These are phyloP conservation scores for Aspergillus niger DNA, from an alignment of 2,329 filamentous ascomycete genomes.

Conservation along the genomic window DNA sequence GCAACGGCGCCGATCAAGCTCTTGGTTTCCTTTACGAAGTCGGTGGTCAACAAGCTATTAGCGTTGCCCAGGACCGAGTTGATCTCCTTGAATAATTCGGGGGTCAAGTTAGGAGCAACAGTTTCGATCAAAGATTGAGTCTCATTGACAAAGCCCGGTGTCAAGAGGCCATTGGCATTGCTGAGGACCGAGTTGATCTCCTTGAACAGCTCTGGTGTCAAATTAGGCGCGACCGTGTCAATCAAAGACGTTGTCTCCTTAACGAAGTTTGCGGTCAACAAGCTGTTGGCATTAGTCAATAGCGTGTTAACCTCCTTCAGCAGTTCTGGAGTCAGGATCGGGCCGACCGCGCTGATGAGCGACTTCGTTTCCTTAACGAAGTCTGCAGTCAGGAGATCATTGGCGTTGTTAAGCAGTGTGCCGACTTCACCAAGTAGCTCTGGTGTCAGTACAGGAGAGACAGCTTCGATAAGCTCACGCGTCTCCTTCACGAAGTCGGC, in stretches of 20 bases:
- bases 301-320: constrained; percentile 22
- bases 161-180: constrained; percentile 34
- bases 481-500: constrained; percentile 30
- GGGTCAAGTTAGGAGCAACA: constrained; percentile 26
- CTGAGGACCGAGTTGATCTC: constrained; percentile 26
- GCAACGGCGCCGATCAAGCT: constrained; percentile 20
- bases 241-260: constrained; percentile 29
- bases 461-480: constrained; percentile 28
- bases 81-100: constrained; percentile 26
- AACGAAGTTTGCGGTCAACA: constrained; percentile 35
- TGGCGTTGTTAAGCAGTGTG: constrained; percentile 27
- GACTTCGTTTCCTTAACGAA: constrained; percentile 30
- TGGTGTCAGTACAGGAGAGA: constrained; percentile 29
- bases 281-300: constrained; percentile 29
- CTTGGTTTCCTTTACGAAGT: constrained; percentile 25
- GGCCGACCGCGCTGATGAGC: constrained; percentile 21
- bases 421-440: constrained; percentile 25
- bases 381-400: constrained; percentile 34
- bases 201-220: constrained; percentile 29
- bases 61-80: constrained; percentile 25
- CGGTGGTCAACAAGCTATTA: constrained; percentile 24
- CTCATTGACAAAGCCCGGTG: constrained; percentile 31
- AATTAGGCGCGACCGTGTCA: constrained; percentile 24
- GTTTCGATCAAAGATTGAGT: constrained; percentile 26
- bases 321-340: constrained; percentile 23